Conservation (phyloP, 352 stramenopile genomes). For the Phytophthora sp. region DNA sequence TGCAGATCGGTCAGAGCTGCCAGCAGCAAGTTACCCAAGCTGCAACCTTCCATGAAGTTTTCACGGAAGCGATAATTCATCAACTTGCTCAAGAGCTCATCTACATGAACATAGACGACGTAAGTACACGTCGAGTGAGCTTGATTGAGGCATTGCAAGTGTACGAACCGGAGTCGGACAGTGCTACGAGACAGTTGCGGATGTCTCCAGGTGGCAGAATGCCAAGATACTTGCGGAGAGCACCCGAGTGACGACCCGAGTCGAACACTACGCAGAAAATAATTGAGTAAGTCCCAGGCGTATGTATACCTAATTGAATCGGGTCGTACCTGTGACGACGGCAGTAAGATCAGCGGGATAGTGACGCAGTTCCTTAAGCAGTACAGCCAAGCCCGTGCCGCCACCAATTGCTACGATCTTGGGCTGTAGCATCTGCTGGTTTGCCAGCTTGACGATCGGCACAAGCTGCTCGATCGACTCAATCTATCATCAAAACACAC, state of each 20-base stretch:
- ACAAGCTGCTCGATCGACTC: conserved; percentile 78
- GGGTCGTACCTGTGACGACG: conserved; percentile 68
- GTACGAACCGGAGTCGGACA: conserved; percentile 77
- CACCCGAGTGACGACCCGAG: conserved; percentile 80
- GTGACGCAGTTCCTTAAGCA: conserved; percentile 85
- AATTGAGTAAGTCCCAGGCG: background rate
- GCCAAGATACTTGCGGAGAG: conserved; percentile 81
- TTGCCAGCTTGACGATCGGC: conserved; percentile 74
- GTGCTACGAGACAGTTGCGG: conserved; percentile 84
- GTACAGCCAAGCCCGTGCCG: conserved; percentile 78
- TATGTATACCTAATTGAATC: background rate
- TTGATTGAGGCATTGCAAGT: background rate
- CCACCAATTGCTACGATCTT: conserved; percentile 88
- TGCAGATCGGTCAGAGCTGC: conserved; percentile 85
- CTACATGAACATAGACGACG: conserved; percentile 28
- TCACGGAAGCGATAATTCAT: conserved; percentile 91
- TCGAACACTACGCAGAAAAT: conserved; percentile 83
- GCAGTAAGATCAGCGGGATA: conserved; percentile 88
- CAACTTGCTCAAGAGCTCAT: conserved; percentile 86
- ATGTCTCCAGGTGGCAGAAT: conserved; percentile 87
- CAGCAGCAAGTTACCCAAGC: conserved; percentile 80
- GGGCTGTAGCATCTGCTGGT: conserved; percentile 80
- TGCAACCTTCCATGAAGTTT: conserved; percentile 89
- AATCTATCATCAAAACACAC: conserved; percentile 48
- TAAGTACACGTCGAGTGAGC: background rate